Evolutionary conservation across 805 yeast genomes (phyloP), one percentile per base, ranked within the genome.

Genomic region (Ogataea methanolica): DNA sequence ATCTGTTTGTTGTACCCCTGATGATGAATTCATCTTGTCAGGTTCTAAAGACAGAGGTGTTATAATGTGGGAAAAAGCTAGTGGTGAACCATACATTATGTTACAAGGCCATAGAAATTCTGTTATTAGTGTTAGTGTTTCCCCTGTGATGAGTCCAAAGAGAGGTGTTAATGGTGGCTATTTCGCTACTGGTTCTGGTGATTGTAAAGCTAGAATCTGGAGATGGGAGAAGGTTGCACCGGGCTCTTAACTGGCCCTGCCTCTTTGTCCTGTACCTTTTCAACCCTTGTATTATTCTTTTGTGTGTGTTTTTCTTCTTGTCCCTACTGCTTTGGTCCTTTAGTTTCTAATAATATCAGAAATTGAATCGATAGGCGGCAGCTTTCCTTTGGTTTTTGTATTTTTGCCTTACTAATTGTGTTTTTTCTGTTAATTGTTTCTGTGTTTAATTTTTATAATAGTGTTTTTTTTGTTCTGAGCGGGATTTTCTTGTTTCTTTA

Each of bases 1-100:
- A 52, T 83, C 94, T 41, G 97, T 92, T 26, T 92, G 97, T 59
- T 83, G 95, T 29, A 89, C 97, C 3, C 96, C 96, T 41, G 92
- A 89, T 67, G 88, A 87, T 60, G 85, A 88, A 65, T 92, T 88
- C 74, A 86, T 92, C 47, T 75, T 92, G 48, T 87, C 96, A 1
- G 98, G 98, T 45, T 89, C 97, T 33, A 92, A 92, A 68, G 99
- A 92, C 73, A 84, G 97, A 60, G 97, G 97, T 45, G 97, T 92
- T 46, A 86, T 91, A 53, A 86, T 92, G 73, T 92, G 99, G 99
- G 97, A 92, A 66, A 91, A 91, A 58, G 73, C 76, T 41, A 80
- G 91, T 14, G 97, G 97, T 53, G 91, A 88, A 68, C 96, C 96
- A 45, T 81, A 89, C 68, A 76, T 92, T 62, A 89, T 91, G 96